Conservation (phyloP, 495 filamentous ascomycete genomes). For the Xylaria nigripes region DNA sequence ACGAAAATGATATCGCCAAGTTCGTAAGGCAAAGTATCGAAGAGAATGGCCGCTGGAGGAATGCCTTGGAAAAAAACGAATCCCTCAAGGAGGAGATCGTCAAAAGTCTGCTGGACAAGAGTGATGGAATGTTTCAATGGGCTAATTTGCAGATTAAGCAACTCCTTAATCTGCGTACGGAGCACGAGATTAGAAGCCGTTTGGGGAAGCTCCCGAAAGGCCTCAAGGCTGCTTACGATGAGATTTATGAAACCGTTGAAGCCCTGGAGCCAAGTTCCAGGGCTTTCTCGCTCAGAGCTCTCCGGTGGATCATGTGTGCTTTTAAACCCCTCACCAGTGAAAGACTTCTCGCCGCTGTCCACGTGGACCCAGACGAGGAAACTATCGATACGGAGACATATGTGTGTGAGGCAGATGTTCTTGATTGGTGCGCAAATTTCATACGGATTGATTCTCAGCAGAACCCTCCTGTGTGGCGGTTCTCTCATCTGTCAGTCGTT, state of each 20-base stretch:
- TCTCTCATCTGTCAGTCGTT: slow-evolving; percentile 18
- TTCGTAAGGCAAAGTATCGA: slow-evolving; percentile 12
- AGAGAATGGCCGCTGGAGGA: background rate
- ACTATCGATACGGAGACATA: background rate
- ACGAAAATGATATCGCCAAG: slow-evolving; percentile 21
- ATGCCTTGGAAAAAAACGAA: background rate
- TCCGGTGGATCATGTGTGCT: slow-evolving; percentile 29
- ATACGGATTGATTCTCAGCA: slow-evolving; percentile 11
- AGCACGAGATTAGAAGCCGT: slow-evolving; percentile 14
- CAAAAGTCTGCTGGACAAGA: background rate
- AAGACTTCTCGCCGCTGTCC: slow-evolving; percentile 11
- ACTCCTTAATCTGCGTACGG: slow-evolving; percentile 13
- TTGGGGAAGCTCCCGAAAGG: slow-evolving; percentile 26
- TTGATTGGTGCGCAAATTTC: slow-evolving; percentile 13
- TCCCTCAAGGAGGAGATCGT: slow-evolving; percentile 12
- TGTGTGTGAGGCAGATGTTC: slow-evolving; percentile 5
- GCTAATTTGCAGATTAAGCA: slow-evolving; percentile 29
- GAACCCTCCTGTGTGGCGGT: slow-evolving; percentile 9
- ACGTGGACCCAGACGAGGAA: slow-evolving; percentile 9
- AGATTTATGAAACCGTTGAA: slow-evolving; percentile 23
- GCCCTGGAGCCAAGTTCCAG: background rate
- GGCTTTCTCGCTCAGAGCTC: slow-evolving; percentile 22
- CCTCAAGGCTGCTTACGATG: slow-evolving; percentile 29
- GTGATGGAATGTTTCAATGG: slow-evolving; percentile 28
- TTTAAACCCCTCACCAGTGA: slow-evolving; percentile 16